phyloP scores from a whole-genome alignment of 495 filamentous ascomycete genomes.

The Diplogelasinospora grovesii region DNA sequence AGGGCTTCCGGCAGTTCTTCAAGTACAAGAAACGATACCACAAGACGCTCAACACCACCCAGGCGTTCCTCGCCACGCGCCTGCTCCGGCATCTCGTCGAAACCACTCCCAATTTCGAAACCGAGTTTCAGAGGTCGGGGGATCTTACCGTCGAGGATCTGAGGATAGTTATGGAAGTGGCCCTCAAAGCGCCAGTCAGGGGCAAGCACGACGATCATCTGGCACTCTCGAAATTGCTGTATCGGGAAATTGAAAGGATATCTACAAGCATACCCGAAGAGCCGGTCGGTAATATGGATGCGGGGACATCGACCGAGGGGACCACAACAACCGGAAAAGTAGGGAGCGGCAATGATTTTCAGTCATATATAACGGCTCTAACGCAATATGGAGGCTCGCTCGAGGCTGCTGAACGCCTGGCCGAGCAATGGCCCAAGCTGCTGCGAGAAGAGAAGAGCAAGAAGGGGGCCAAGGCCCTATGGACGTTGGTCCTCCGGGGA shows the following conservation, averaged over 20 bases:
- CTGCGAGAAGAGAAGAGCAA: constrained; percentile 18
- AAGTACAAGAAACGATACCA: constrained; percentile 40
- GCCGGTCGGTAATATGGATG: constrained; percentile 17
- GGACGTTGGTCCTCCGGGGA: constrained; percentile 56
- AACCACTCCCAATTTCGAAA: constrained; percentile 23
- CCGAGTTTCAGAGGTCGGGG: constrained; percentile 30
- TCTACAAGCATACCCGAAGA: constrained; percentile 17
- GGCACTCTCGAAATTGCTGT: constrained; percentile 50
- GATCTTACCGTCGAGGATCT: constrained; percentile 46
- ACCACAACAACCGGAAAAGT: too few relatives aligned
- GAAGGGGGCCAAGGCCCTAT: constrained; percentile 37
- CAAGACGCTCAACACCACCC: constrained; percentile 54
- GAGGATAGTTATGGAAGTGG: constrained; percentile 32
- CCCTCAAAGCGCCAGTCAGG: constrained; percentile 30
- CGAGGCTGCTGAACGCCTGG: constrained; percentile 48
- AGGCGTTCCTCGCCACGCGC: constrained; percentile 50
- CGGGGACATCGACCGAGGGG: too few relatives aligned
- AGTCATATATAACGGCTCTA: constrained; percentile 48
- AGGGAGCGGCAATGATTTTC: too few relatives aligned
- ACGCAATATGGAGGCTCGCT: constrained; percentile 51
- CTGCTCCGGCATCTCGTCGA: constrained; percentile 56
- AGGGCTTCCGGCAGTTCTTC: constrained; percentile 62
- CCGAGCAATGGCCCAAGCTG: constrained; percentile 30
- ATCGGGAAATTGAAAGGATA: constrained; percentile 42
- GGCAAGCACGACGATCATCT: constrained; percentile 38